Evolutionary conservation across 1,284 basidiomycete genomes (phyloP), one percentile per base, ranked within the genome.

Genomic region (Taiwanofungus camphoratus): DNA sequence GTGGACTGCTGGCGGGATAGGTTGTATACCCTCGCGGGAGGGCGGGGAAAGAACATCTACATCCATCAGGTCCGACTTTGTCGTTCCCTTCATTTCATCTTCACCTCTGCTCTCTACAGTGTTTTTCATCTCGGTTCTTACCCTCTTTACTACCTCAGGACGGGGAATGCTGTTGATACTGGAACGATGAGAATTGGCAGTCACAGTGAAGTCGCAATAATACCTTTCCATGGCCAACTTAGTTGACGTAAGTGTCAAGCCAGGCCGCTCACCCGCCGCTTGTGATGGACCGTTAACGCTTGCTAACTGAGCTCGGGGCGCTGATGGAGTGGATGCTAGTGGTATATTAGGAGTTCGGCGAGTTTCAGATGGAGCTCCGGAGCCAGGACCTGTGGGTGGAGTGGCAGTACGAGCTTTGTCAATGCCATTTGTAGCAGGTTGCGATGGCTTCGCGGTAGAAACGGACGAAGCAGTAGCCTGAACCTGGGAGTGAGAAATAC

Each of bases 111-210:
- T 24, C 16, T 52, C 47, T 5, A 51, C 57, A 39, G 45, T 27
- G 9, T 48, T 39, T 26, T 45, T 61, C 5, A 52, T 41, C 21
- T 85, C 82, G 15, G 73, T 68, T 35, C 82, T 68, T 13, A 86
- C 70, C 47, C 86, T 70, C 59, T 77, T 85, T 40, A 89, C 81
- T 26, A 87, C 82, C 56, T 86, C 82, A 13, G 86, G 86, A 36
- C 84, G 68, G 12, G 83, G 84, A 41, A 87, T 74, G 53, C 83
- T 88, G 51, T 15, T 8, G 9, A 35, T 12, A 20, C 30, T n/a
- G 36, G 31, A 23, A 26, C 16, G 5, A 15, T 42, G 7, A 19
- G 11, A 3, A 1, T 22, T 19, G 11, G 16, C 11, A 2, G 15
- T 21, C 1, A 24, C 19, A 18, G 8, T 16, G 6, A 12, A 4